phyloP scores from a whole-genome alignment of 768 basidiomycete genomes.

The Mycena leptocephala region DNA sequence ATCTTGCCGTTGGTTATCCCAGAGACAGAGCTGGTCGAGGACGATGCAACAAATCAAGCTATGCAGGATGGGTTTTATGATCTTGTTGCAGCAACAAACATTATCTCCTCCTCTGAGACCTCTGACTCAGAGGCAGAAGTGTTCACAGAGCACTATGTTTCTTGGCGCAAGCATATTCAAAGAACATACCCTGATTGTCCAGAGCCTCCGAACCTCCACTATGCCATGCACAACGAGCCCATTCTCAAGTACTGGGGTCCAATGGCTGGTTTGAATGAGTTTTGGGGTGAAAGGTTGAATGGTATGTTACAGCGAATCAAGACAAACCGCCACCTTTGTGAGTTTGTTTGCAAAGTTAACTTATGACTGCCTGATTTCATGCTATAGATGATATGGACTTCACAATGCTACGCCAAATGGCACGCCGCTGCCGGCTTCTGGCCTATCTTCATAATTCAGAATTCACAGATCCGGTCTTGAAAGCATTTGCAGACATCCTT shows the following conservation, averaged over 20 bases:
- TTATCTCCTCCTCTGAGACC: conserved; percentile 24
- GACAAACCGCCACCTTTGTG: conserved; percentile 25
- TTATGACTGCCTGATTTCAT: not conserved
- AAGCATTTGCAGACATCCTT: not conserved
- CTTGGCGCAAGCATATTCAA: conserved; percentile 16
- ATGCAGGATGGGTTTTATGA: conserved; percentile 22
- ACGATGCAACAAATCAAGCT: not conserved
- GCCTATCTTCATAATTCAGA: conserved; percentile 12
- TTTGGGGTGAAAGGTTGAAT: conserved; percentile 34
- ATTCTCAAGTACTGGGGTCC: too few relatives aligned
- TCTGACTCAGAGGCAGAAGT: conserved; percentile 20
- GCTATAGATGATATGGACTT: conserved; percentile 12
- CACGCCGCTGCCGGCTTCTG: not conserved
- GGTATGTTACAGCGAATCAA: conserved; percentile 18
- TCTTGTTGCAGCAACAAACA: conserved; percentile 30
- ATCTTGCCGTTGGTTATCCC: conserved; percentile 35
- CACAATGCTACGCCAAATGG: conserved; percentile 18
- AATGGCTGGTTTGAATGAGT: conserved; percentile 31
- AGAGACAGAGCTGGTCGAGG: conserved; percentile 8
- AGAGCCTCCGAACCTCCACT: conserved; percentile 24
- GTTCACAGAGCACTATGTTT: conserved; percentile 15
- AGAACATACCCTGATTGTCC: not conserved
- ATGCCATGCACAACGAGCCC: too few relatives aligned
- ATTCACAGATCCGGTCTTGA: not conserved
- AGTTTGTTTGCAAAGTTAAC: not conserved